These are phyloP conservation scores for Tolypocladium tropicale DNA, from an alignment of 2,329 filamentous ascomycete species.

Conservation along the genomic window DNA sequence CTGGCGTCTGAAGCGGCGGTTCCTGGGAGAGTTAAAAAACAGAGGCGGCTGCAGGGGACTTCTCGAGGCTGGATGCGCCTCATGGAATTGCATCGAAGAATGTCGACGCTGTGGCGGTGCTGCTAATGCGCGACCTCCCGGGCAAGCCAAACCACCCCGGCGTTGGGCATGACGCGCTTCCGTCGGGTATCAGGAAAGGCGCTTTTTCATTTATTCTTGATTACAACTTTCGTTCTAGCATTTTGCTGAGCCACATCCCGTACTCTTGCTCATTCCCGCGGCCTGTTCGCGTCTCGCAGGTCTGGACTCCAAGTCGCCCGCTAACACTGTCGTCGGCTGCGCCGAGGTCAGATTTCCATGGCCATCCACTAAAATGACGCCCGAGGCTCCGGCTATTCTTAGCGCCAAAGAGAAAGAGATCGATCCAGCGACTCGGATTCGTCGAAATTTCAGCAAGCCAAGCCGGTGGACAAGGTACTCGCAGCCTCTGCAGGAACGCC, in stretches of 20 bases:
- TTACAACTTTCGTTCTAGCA: too few species aligned
- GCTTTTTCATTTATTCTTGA: too few species aligned
- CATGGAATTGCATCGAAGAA: slow-evolving; percentile 33
- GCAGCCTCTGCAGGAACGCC: too few species aligned
- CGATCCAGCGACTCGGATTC: not conserved
- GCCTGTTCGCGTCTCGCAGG: too few species aligned
- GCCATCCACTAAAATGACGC: not conserved
- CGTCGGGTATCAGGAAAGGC: not conserved
- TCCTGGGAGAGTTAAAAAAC: slow-evolving; percentile 16
- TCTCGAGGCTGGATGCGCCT: slow-evolving; percentile 21
- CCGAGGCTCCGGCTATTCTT: not conserved
- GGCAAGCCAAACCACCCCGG: not conserved
- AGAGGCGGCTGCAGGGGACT: slow-evolving; percentile 19
- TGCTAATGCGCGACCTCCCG: slow-evolving; percentile 4
- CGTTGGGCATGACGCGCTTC: not conserved
- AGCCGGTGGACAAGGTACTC: too few species aligned
- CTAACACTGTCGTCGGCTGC: not conserved
- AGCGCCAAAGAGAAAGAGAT: not conserved
- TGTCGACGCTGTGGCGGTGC: slow-evolving; percentile 29
- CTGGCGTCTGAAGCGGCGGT: slow-evolving; percentile 5
- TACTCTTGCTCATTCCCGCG: not conserved
- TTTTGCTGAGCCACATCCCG: not conserved
- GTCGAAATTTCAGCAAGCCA: not conserved
- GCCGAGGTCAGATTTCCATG: not conserved
- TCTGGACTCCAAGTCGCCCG: not conserved